Evolutionary conservation across 2,329 filamentous ascomycete species (phyloP), one percentile per base, ranked within the genome.

Genomic region (Pyrenophora graminea): DNA sequence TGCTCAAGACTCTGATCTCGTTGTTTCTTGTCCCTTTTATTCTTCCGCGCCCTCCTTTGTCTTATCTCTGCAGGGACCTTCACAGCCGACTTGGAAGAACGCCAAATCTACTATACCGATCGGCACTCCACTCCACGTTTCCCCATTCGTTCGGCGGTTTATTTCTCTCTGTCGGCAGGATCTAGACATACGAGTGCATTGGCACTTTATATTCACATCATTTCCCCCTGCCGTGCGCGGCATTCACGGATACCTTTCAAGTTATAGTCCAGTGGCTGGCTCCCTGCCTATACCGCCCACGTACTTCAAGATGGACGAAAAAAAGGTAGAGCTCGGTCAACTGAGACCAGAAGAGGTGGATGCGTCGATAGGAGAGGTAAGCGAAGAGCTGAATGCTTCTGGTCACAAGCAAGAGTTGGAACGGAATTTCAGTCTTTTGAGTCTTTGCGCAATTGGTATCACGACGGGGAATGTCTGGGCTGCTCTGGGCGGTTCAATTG

Each of bases 331-430:
- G n/a, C 33, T 45, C 4, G 58, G 63, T 33, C 59, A 58, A 48
- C 48, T 50, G 17, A 46, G 34, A 19, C 37, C 48, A 15, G 56
- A 58, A 17, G 46, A 51, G 23, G 47, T 55, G 17, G 59, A 65
- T 15, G 62, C 66, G 30, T 53, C 51, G 18, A 47, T 63, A 6
- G 64, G 25, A 7, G 23, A 25, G 23, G 60, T 65, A 7, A 67
- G 64, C n/a, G 65, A 75, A 41, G 66, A 74, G 6, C 63, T 81
- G 53, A 82, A 82, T 58, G 76, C 76, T 2, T 79, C 77, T 2
- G 80, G 80, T 1, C 79, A 82, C 61, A 70, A 75, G 34, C 79
- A 82, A 58, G 79, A 82, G 59, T 68, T 82, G 2, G 74, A 81
- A 37, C 72, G 79, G 1, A 76, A 79, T 33, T 81, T 81, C 64